Evolutionary conservation across 2,329 filamentous ascomycete genomes (phyloP), one percentile per base, ranked within the genome.

Genomic region (Cyclaneusma minus): DNA sequence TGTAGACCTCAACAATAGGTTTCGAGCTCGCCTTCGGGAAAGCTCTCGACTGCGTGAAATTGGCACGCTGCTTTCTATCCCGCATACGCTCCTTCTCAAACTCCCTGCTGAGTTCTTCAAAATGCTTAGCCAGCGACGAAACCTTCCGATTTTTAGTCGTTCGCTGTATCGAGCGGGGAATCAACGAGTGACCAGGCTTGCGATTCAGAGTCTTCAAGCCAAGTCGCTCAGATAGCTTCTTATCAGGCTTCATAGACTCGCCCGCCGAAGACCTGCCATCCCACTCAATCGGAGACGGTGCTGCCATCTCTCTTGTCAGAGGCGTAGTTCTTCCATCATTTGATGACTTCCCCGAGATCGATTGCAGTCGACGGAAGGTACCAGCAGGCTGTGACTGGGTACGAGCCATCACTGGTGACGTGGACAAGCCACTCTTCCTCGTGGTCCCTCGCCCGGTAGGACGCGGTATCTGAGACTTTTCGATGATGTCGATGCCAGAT

Each of bases 1-100:
- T 79, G 47, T 95, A 98, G 6, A 98, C 84, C 49, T 95, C 82
- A 10, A 98, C 85, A 33, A 91, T 87, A 5, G 89, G 85, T 42
- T 85, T 89, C n/a, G 87, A 91, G 11, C 83, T 85, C 21, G 84
- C 82, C 36, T 89, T 70, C 12, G 89, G 87, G 47, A 87, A 87
- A 1, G 83, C 82, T 34, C 85, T 69, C 9, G 82, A 81, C 47
- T 64, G 62, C 22, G 69, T 65, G 45, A 78, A 73, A 43, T 75
- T 83, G 14, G 82, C 80, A 32, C 82, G 63, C 47, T 84, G 78
- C 41, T 76, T 77, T 37, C 81, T 71, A 48, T 95, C 87, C 25
- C 80, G 76, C 38, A 91, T 68, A 22, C 89, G 70, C 52, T 98
- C 87, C 42, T 87, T 92, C 45, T 94, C 84, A 39, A 98, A 98